Conservation (phyloP, 257 asterid species). For the Plantago ovata region DNA sequence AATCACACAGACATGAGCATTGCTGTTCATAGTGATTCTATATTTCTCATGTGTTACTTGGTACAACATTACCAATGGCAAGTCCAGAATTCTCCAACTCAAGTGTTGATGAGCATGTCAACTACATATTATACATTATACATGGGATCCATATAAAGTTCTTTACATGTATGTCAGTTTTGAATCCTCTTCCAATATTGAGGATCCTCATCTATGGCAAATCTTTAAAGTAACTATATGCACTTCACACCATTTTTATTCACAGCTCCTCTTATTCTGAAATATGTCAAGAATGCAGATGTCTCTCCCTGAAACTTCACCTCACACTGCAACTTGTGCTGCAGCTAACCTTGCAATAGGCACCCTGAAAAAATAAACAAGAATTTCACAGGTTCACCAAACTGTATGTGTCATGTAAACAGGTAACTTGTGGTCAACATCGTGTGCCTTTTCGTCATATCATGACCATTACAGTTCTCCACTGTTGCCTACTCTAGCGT, state of each 20-base stretch:
- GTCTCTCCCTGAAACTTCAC: slow-evolving; percentile 9
- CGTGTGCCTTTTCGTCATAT: too few relatives aligned
- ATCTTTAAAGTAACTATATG: neutral
- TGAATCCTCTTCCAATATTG: neutral
- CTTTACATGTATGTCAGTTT: slow-evolving; percentile 20
- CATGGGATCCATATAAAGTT: neutral
- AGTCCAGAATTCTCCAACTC: too few relatives aligned
- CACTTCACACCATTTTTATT: neutral
- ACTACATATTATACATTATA: neutral
- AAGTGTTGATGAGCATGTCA: too few relatives aligned
- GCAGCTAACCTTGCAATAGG: slow-evolving; percentile 99
- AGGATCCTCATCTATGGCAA: slow-evolving; percentile 12
- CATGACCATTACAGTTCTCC: too few relatives aligned
- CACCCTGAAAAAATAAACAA: slow-evolving; percentile 40
- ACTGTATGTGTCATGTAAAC: neutral
- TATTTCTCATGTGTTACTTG: too few relatives aligned
- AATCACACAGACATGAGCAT: too few relatives aligned
- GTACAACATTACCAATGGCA: too few relatives aligned
- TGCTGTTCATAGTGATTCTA: too few relatives aligned
- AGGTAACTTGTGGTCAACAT: too few relatives aligned
- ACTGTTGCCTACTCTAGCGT: too few relatives aligned
- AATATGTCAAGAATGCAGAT: slow-evolving; percentile 15
- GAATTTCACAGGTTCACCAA: neutral
- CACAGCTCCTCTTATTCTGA: slow-evolving; percentile 16
- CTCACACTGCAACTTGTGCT: slow-evolving; percentile 74